A percentile compares a stretch with the other conserved stretches of the same genome.
Conservation (phyloP, 345 rosid genomes). For the Eucalyptus cloeziana region DNA sequence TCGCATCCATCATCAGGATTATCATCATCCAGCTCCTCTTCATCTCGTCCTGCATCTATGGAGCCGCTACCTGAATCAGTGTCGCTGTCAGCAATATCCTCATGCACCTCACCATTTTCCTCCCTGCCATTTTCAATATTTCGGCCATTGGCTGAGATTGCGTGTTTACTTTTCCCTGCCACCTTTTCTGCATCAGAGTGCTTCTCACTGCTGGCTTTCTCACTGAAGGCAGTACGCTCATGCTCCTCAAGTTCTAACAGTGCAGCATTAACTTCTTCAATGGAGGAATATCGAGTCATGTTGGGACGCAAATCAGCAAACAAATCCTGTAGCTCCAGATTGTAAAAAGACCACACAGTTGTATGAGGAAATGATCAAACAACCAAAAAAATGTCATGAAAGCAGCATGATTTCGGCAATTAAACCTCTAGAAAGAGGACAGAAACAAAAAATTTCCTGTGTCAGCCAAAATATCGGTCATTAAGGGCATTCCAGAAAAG, state of each 20-base stretch:
- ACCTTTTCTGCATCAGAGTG: slow-evolving; percentile 59
- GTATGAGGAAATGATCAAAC: not conserved
- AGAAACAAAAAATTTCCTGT: not conserved
- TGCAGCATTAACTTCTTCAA: slow-evolving; percentile 83
- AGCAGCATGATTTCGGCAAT: not conserved
- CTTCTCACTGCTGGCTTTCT: slow-evolving; percentile 48
- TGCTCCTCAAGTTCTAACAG: slow-evolving; percentile 71
- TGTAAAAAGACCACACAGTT: not conserved
- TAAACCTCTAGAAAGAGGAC: not conserved
- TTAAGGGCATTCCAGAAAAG: not conserved
- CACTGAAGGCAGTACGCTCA: slow-evolving; percentile 42
- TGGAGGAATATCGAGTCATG: slow-evolving; percentile 62
- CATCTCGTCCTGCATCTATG: slow-evolving; percentile 55
- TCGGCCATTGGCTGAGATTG: slow-evolving; percentile 39
- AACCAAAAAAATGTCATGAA: not conserved
- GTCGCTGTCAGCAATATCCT: slow-evolving; percentile 49
- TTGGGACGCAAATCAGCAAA: slow-evolving; percentile 86
- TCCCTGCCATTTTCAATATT: slow-evolving; percentile 29
- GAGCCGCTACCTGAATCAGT: slow-evolving; percentile 86
- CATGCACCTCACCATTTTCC: slow-evolving; percentile 66
- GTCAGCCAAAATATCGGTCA: not conserved
- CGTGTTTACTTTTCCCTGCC: slow-evolving; percentile 14
- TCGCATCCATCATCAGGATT: slow-evolving; percentile 60
- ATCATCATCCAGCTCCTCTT: slow-evolving; percentile 72
- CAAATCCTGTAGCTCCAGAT: slow-evolving; percentile 50